phyloP scores from a whole-genome alignment of 306 rosid species.

The Pyrus betulifolia region DNA sequence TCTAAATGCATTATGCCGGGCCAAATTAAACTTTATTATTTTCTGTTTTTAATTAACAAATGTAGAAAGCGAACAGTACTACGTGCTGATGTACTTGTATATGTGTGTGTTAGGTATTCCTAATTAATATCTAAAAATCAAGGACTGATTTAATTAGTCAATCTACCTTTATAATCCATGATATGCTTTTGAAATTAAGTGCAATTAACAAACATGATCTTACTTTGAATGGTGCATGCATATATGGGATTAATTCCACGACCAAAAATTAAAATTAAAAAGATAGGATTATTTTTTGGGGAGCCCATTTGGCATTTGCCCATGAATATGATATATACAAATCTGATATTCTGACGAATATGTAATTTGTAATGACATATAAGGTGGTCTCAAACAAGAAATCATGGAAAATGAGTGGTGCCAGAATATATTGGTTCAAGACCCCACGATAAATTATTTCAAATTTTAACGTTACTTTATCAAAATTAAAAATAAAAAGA shows the following conservation, averaged over 20 bases:
- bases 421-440: slow-evolving; percentile 24
- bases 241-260: not conserved
- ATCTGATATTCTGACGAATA: not conserved
- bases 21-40: not conserved
- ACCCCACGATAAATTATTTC: slow-evolving; percentile 32
- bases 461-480: slow-evolving; percentile 14
- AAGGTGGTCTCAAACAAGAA: slow-evolving; percentile 12
- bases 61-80: not conserved
- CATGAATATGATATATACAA: not conserved
- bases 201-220: not conserved
- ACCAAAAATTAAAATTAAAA: too few species aligned
- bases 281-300: not conserved
- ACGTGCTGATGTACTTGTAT: not conserved
- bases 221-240: not conserved
- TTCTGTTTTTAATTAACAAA: not conserved
- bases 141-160: not conserved
- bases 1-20: not conserved
- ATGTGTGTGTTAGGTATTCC: not conserved
- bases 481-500: not conserved
- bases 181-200: not conserved
- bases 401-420: slow-evolving; percentile 35
- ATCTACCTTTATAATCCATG: not conserved
- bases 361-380: slow-evolving; percentile 12
- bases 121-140: not conserved
- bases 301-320: not conserved